These are phyloP conservation scores for Cladorrhinum sp. DNA, from an alignment of 2,329 filamentous ascomycete genomes.

Conservation along the genomic window DNA sequence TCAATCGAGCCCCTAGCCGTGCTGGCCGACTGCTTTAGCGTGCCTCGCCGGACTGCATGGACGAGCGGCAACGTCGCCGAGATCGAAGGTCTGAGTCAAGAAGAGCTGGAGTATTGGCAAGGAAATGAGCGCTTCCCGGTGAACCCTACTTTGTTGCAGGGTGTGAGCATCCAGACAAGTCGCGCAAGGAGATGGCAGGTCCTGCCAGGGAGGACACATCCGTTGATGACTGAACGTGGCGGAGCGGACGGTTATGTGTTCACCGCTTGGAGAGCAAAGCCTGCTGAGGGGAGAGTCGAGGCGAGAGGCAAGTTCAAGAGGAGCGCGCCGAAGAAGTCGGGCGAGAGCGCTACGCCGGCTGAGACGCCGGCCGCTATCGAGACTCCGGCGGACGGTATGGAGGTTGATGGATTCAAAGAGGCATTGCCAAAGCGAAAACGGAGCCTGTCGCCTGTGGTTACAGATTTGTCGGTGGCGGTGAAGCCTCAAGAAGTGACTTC, in stretches of 20 bases:
- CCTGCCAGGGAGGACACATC: conserved; percentile 85
- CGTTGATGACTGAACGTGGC: conserved; percentile 84
- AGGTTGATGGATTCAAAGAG: not conserved
- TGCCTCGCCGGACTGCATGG: conserved; percentile 75
- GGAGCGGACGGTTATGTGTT: conserved; percentile 90
- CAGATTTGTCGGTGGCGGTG: not conserved
- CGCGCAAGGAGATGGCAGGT: conserved; percentile 84
- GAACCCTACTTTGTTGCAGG: conserved; percentile 81
- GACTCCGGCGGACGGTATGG: not conserved
- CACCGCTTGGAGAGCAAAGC: conserved; percentile 76
- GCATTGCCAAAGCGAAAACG: not conserved
- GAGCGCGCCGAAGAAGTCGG: conserved; percentile 49
- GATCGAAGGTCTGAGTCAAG: conserved; percentile 41
- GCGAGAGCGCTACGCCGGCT: not conserved
- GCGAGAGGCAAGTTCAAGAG: conserved; percentile 77
- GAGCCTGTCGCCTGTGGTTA: not conserved
- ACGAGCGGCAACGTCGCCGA: conserved; percentile 39
- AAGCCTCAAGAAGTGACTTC: not conserved
- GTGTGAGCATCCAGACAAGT: conserved; percentile 75
- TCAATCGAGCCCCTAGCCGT: conserved; percentile 74
- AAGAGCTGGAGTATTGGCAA: conserved; percentile 54
- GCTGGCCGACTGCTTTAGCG: conserved; percentile 80
- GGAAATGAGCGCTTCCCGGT: conserved; percentile 76
- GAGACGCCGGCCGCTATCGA: conserved; percentile 7
- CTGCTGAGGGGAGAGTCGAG: conserved; percentile 74